Percentiles rank a stretch among this genome's conserved stretches.
These are phyloP conservation scores for Tetrapisispora taiwanensis DNA, from an alignment of 805 yeast species.

Conservation along the genomic window DNA sequence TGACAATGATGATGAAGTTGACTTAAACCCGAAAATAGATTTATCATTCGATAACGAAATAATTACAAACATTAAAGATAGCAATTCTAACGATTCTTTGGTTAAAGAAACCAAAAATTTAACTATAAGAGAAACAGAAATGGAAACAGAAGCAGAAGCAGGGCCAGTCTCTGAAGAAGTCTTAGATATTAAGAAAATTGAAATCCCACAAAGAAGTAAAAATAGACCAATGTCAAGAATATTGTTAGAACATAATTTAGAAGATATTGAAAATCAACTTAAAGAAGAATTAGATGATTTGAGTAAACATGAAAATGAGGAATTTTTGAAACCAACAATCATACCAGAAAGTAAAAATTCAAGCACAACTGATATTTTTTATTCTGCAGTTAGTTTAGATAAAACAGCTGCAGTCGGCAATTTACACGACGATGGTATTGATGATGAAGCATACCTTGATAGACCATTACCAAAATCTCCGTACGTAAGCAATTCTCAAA, in stretches of 20 bases:
- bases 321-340: neutral
- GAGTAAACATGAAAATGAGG: neutral
- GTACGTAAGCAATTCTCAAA: neutral
- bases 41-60: neutral
- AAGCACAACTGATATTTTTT: slow-evolving; percentile 17
- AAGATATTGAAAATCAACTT: slow-evolving; percentile 3
- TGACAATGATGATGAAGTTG: neutral
- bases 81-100: no score
- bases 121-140: neutral
- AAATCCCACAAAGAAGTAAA: slow-evolving; percentile 26
- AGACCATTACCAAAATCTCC: slow-evolving; percentile 21
- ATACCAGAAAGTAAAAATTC: slow-evolving; percentile 2
- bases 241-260: slow-evolving; percentile 7
- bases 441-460: slow-evolving; percentile 12
- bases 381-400: slow-evolving; percentile 17
- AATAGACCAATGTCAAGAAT: slow-evolving; percentile 24
- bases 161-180: neutral
- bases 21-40: neutral
- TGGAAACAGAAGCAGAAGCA: neutral
- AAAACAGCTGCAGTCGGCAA: slow-evolving; percentile 5
- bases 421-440: neutral
- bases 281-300: neutral
- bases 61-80: neutral
- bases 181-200: neutral
- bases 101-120: no score